Evolutionary conservation across 108 stramenopile species (phyloP).

Genomic region (Pinguiococcus pyrenoidosus): DNA sequence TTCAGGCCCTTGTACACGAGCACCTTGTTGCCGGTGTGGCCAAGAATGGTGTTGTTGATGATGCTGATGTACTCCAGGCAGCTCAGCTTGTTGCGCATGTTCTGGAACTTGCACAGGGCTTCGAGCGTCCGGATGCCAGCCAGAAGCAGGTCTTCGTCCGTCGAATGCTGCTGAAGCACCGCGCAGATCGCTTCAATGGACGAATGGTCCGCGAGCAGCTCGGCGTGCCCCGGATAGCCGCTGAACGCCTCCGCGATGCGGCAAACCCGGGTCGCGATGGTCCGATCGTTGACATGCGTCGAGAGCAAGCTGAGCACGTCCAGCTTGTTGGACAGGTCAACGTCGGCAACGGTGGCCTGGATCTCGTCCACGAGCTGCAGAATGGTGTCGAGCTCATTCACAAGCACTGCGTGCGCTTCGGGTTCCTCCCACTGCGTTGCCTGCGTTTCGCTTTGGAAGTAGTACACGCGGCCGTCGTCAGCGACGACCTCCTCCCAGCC

Average conservation of each 20-base stretch:
- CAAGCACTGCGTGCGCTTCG: not conserved
- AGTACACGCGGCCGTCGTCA: slow-evolving; percentile 9
- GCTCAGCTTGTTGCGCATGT: not conserved
- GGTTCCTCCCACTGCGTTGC: slow-evolving; percentile 3
- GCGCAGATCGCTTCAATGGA: too few relatives aligned
- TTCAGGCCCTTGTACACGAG: not conserved
- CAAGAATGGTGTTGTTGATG: not conserved
- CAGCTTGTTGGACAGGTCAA: not conserved
- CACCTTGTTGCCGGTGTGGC: not conserved
- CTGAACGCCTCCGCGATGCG: too few relatives aligned
- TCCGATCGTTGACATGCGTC: slow-evolving; percentile 2
- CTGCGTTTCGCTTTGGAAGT: slow-evolving; percentile 1
- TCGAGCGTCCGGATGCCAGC: not conserved
- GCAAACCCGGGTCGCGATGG: too few relatives aligned
- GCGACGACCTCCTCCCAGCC: slow-evolving; percentile 2
- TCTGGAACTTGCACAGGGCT: not conserved
- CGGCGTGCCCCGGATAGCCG: too few relatives aligned
- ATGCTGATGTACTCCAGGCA: slow-evolving; percentile 1
- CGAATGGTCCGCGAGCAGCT: too few relatives aligned
- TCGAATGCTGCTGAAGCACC: too few relatives aligned
- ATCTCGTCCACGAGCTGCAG: not conserved
- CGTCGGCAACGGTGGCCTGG: not conserved
- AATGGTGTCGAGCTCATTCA: slow-evolving; percentile 2
- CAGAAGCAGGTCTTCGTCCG: not conserved
- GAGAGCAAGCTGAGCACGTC: not conserved